Evolutionary conservation across 495 filamentous ascomycete species (phyloP).

Genomic region (Amorphotheca resinae): DNA sequence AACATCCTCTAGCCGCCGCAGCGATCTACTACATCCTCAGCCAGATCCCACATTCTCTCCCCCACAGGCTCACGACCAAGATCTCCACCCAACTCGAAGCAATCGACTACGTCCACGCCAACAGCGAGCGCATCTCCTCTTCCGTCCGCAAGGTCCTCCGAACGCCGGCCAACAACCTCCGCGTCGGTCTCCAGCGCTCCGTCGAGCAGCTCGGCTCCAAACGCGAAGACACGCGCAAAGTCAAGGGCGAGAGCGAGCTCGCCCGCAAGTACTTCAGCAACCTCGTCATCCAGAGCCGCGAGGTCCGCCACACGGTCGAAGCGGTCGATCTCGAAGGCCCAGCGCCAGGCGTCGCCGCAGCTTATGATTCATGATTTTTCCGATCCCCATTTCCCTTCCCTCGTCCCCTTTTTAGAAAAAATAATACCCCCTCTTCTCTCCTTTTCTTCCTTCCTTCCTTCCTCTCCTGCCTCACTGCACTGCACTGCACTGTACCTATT

Average conservation of each 20-base stretch:
- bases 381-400: not conserved
- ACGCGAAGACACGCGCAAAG: constrained; percentile 67
- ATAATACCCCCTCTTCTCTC: too few relatives aligned
- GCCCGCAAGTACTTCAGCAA: constrained; percentile 82
- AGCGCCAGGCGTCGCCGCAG: constrained; percentile 17
- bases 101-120: constrained; percentile 86
- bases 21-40: constrained; percentile 67
- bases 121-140: constrained; percentile 66
- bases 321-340: constrained; percentile 19
- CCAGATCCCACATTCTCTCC: constrained; percentile 78
- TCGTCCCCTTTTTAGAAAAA: too few relatives aligned
- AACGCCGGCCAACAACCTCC: constrained; percentile 69
- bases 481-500: not conserved
- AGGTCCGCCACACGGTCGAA: constrained; percentile 62
- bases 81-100: constrained; percentile 62
- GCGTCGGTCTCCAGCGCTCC: constrained; percentile 63
- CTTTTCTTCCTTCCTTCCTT: too few relatives aligned
- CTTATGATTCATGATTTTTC: constrained; percentile 10
- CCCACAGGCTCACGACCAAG: constrained; percentile 73
- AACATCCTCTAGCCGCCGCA: constrained; percentile 45
- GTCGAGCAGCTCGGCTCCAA: constrained; percentile 69
- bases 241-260: constrained; percentile 59
- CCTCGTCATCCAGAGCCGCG: constrained; percentile 60
- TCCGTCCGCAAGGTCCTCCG: constrained; percentile 80
- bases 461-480: too few relatives aligned